Conservation (phyloP, 257 asterid genomes). For the Anisodus tanguticus region DNA sequence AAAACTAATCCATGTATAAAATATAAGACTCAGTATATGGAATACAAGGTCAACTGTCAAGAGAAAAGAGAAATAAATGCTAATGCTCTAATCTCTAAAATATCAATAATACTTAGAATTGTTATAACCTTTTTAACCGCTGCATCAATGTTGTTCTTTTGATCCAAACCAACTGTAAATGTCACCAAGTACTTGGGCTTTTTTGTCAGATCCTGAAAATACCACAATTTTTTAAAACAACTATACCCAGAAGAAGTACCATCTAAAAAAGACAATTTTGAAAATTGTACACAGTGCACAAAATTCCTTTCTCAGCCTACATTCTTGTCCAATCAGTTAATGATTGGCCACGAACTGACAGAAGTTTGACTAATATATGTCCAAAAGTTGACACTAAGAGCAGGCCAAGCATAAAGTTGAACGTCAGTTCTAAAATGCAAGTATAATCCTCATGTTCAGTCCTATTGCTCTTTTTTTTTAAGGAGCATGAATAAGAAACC, state of each 20-base stretch:
- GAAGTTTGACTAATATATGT: background rate
- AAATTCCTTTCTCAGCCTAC: slow-evolving; percentile 16
- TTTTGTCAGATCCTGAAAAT: slow-evolving; percentile 83
- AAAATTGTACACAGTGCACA: background rate
- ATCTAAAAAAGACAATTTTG: background rate
- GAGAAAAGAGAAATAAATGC: slow-evolving; percentile 18
- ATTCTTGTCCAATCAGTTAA: background rate
- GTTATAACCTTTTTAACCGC: slow-evolving; percentile 83
- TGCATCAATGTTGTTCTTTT: slow-evolving; percentile 70
- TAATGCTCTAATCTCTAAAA: background rate
- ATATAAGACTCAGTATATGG: slow-evolving; percentile 36
- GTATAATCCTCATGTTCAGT: background rate
- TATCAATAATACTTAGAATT: slow-evolving; percentile 15
- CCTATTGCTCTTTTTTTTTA: background rate
- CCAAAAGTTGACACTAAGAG: background rate
- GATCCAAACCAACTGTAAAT: slow-evolving; percentile 91
- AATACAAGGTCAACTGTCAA: slow-evolving; percentile 19
- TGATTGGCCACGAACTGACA: background rate
- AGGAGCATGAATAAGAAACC: slow-evolving; percentile 11
- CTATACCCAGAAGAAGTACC: background rate
- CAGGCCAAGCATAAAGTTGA: slow-evolving; percentile 1
- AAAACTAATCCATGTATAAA: slow-evolving; percentile 56
- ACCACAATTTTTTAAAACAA: background rate
- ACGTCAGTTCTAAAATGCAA: slow-evolving; percentile 2
- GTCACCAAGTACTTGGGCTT: slow-evolving; percentile 93